Base-by-base conservation (phyloP, 2,329 filamentous ascomycete genomes). In the Epichloe sylvatica region DNA sequence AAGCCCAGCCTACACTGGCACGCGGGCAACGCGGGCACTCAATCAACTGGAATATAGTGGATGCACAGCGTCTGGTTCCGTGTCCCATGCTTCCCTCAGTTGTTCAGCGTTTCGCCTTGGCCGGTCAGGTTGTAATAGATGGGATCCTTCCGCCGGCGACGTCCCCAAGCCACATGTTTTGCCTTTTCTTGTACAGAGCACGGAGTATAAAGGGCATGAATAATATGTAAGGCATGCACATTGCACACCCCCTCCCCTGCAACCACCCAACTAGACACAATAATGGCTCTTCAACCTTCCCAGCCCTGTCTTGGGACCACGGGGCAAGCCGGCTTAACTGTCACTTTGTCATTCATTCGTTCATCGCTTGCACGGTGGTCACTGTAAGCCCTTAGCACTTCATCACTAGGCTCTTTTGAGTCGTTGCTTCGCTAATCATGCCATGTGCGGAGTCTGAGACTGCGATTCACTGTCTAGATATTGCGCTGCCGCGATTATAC, bases 401-500 rank as follows among this genome's bases (percentile, higher is more conserved):
- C 11, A 23, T 38, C 45, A 39, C 36, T 17, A 17, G 23, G 23
- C 23, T 25, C 35, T 30, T 30, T 13, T 12, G 19, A 41, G 19
- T 41, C 12, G 12, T 38, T 38, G 44, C 19, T 38, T 38, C 44
- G 44, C 35, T 34, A 19, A 46, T 36, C 45, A 46, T 17, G 23
- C 2, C 37, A 33, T 30, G 25, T 13, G 21, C 23, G 15, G n/a
- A 30, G 45, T 46, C 53, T 49, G 40, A 34, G 34, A 34, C 23
- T 39, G 35, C 15, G n/a, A 39, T 46, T 11, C 45, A 39, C 36
- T 51, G 46, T 54, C 51, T 52, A 52, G 41, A 52, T 52, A 50
- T 46, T 50, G 21, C 33, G 12, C 8, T 23, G 23, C 23, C 23
- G 21, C 36, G 2, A 5, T 30, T 36, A 23, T 17, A 17, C 25